These are phyloP conservation scores for Globisporangium nagaii DNA, from an alignment of 352 stramenopile species.

Conservation along the genomic window DNA sequence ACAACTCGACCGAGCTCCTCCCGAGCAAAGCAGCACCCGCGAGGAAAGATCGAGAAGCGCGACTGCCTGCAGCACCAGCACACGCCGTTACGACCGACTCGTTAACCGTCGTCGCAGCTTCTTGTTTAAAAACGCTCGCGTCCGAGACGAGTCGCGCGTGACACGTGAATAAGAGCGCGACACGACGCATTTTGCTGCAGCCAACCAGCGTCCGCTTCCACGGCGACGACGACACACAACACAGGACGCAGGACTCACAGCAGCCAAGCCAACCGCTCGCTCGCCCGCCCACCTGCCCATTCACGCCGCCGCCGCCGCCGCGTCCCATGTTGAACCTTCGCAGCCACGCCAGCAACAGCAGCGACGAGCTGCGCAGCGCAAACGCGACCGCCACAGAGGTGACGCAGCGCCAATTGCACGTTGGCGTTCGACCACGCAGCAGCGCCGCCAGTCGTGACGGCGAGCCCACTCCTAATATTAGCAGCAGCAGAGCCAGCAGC, in stretches of 20 bases:
- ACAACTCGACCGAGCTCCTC: too few species aligned
- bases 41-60: too few species aligned
- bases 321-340: conserved; percentile 11
- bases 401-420: not conserved
- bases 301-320: not conserved
- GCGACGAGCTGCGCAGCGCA: not conserved
- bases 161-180: too few species aligned
- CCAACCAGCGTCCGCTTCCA: not conserved
- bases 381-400: not conserved
- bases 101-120: not conserved
- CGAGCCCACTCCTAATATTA: not conserved
- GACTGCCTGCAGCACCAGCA: too few species aligned
- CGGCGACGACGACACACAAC: not conserved
- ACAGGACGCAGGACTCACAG: too few species aligned
- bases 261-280: not conserved
- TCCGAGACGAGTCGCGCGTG: too few species aligned
- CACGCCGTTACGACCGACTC: too few species aligned
- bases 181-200: not conserved
- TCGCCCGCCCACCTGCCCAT: too few species aligned
- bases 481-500: not conserved
- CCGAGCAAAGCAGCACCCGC: too few species aligned
- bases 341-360: not conserved
- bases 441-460: not conserved
- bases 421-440: not conserved
- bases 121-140: not conserved